A percentile compares a stretch with the other conserved stretches of the same genome.
These are phyloP conservation scores for Pseudogymnoascus sp. DNA, from an alignment of 2,329 filamentous ascomycete genomes.

Conservation along the genomic window DNA sequence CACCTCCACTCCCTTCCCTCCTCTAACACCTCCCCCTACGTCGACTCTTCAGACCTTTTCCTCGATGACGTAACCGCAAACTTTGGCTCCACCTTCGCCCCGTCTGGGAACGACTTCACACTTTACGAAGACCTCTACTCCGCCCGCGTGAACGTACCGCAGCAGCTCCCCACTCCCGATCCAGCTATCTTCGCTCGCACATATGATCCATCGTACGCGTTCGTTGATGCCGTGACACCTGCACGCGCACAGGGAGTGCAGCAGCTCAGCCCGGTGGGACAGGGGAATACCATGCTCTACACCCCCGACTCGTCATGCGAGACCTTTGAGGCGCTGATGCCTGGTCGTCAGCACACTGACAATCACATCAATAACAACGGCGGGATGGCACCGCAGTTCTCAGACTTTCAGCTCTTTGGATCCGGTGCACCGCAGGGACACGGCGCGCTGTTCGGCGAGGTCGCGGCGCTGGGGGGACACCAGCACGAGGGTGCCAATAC, in stretches of 20 bases:
- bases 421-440: not conserved
- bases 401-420: not conserved
- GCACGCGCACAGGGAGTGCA: conserved; percentile 27
- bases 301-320: conserved; percentile 54
- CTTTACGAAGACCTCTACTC: conserved; percentile 55
- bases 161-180: conserved; percentile 45
- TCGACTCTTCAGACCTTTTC: conserved; percentile 34
- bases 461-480: not conserved
- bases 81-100: conserved; percentile 39
- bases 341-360: not conserved
- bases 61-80: conserved; percentile 47
- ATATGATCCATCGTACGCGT: conserved; percentile 17
- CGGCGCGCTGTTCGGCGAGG: not conserved
- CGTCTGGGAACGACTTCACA: conserved; percentile 41
- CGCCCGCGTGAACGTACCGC: conserved; percentile 34
- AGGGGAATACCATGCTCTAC: conserved; percentile 59
- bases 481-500: not conserved
- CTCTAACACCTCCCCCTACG: conserved; percentile 24
- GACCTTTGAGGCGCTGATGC: conserved; percentile 44
- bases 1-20: conserved; percentile 16
- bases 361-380: not conserved
- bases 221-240: not conserved
- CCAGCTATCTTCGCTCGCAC: conserved; percentile 29
- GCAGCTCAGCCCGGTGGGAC: conserved; percentile 61
- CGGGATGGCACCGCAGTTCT: not conserved